Evolutionary conservation across 2,329 filamentous ascomycete genomes (phyloP).

Genomic region (Arachnomyces sp.): DNA sequence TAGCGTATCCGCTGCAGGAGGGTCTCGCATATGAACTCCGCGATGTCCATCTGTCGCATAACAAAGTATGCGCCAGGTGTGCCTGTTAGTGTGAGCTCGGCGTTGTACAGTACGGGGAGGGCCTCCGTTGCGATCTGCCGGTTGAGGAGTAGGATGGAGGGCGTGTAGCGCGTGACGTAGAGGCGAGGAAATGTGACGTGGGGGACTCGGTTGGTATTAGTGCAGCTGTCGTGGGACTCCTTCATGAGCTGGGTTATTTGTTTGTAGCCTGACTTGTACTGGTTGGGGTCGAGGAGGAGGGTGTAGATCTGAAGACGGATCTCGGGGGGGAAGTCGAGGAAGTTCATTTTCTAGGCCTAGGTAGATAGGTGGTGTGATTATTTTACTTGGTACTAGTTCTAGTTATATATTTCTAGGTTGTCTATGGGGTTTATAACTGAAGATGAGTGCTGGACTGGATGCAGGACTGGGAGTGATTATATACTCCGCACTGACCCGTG

Average conservation of each 20-base stretch:
- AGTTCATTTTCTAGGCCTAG: neutral
- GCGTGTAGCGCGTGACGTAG: conserved; percentile 14
- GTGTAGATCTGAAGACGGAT: conserved; percentile 2
- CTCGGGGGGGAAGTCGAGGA: conserved; percentile 3
- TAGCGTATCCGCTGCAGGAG: conserved; percentile 12
- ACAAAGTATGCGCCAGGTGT: conserved; percentile 8
- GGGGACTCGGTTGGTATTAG: too few relatives aligned
- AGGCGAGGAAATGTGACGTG: neutral
- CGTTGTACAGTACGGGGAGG: conserved; percentile 18
- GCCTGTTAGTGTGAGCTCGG: conserved; percentile 19
- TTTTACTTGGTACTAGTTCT: too few relatives aligned
- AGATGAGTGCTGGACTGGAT: too few relatives aligned
- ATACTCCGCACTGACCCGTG: too few relatives aligned
- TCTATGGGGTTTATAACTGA: too few relatives aligned
- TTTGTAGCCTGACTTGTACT: too few relatives aligned
- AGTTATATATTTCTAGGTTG: too few relatives aligned
- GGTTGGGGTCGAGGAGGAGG: neutral
- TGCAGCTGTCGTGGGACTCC: too few relatives aligned
- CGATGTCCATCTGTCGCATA: conserved; percentile 11
- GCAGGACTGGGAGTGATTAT: too few relatives aligned
- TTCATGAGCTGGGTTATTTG: too few relatives aligned
- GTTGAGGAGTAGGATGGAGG: conserved; percentile 27
- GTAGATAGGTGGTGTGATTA: too few relatives aligned
- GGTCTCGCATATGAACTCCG: conserved; percentile 12
- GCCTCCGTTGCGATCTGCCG: conserved; percentile 25